Evolutionary conservation across 441 rosid genomes (phyloP), one percentile per base, ranked within the genome.

Genomic region (Syzygium malaccense): DNA sequence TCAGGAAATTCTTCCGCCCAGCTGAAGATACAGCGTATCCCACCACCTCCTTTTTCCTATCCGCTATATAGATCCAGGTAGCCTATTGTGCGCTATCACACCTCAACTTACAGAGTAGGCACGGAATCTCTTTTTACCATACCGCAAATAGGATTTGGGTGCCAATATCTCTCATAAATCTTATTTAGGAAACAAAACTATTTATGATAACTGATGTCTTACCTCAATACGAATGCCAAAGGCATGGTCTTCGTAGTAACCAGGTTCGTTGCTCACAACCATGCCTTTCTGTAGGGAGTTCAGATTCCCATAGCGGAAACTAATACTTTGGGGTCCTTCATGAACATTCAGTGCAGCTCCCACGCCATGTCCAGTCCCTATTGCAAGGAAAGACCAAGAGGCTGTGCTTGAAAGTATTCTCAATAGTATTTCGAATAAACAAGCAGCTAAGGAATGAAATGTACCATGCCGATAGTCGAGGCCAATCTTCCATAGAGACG

Each of bases 201-300:
- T 41, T 75, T 23, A 12, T 32, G 2, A 75, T 75, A 41, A 75
- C 83, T 1, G 5, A 75, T 3, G 88, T 19, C 54, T 37, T 91
- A 97, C 99, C 99, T 98, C 99, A 86, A 97, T 98, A 85, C 98
- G 96, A 93, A 98, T 98, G 88, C 99, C 99, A 90, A 98, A 97
- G 86, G 99, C 96, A 90, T 96, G 98, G 92, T 97, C 99, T 94
- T 98, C 99, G 88, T 98, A 96, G 89, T 98, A 98, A 75, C 99
- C 99, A 9, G 99, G 99, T 93, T 98, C 99, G 71, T 97, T 98
- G 95, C 99, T 98, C 68, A 98, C 97, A 87, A 98, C 95, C 99
- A 98, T 98, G 88, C 99, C 99, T 92, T 89, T 93, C 89, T 93
- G 96, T 90, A 97, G 89, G 87, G 99, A 94, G 84, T 95, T 96